Conservation (phyloP, 1,139 yeast genomes). For the Arxiozyma slooffiae region DNA sequence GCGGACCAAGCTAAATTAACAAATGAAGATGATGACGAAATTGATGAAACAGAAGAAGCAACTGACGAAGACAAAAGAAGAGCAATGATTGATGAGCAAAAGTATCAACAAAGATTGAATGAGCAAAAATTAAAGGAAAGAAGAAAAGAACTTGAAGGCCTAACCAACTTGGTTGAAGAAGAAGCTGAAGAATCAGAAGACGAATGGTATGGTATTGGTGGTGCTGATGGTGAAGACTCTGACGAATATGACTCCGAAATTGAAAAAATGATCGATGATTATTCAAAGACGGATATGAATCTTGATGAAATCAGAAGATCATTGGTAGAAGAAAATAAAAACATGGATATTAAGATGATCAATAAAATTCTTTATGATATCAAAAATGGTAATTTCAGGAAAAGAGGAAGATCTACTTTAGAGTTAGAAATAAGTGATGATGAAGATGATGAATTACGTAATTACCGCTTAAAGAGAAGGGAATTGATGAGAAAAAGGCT, state of each 20-base stretch:
- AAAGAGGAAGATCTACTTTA: conserved; percentile 46
- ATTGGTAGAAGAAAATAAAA: conserved; percentile 58
- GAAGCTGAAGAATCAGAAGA: conserved; percentile 97
- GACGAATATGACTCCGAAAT: conserved; percentile 68
- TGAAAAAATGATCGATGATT: conserved; percentile 74
- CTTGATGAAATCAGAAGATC: conserved; percentile 51
- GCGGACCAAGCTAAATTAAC: neutral
- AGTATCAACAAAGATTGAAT: conserved; percentile 34
- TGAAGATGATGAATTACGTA: conserved; percentile 47
- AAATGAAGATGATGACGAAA: conserved; percentile 10
- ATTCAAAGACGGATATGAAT: conserved; percentile 47
- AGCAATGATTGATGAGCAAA: conserved; percentile 13
- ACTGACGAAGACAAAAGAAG: conserved; percentile 30
- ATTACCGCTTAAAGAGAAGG: conserved; percentile 38
- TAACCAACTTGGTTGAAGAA: conserved; percentile 32
- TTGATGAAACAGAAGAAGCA: conserved; percentile 12
- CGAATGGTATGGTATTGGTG: conserved; percentile 90
- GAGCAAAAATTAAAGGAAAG: conserved; percentile 2
- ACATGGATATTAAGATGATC: conserved; percentile 59
- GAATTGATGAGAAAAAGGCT: conserved; percentile 48
- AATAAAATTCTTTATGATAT: conserved; percentile 72
- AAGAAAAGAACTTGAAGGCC: conserved; percentile 24
- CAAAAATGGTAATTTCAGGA: conserved; percentile 70
- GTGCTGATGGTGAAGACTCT: conserved; percentile 61
- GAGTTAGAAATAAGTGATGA: conserved; percentile 60